Conservation (phyloP, 345 rosid genomes). For the Salix brachista region DNA sequence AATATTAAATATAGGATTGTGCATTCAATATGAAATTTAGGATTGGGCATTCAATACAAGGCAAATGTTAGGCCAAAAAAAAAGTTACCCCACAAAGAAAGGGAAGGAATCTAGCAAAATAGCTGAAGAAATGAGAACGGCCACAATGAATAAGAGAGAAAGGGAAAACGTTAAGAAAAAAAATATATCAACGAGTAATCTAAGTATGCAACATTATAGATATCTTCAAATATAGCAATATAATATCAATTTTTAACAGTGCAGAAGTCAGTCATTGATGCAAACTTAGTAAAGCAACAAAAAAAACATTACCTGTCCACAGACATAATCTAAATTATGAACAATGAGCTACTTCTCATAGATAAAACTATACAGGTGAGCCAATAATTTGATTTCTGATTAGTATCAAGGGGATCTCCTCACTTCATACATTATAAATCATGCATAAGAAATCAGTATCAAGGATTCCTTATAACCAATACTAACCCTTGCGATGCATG, state of each 20-base stretch:
- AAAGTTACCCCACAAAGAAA: background rate
- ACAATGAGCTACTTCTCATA: background rate
- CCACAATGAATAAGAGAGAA: background rate
- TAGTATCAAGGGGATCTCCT: background rate
- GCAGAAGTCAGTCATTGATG: background rate
- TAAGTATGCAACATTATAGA: background rate
- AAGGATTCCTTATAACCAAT: background rate
- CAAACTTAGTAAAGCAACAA: too few relatives aligned
- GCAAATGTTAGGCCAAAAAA: background rate
- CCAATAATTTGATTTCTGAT: background rate
- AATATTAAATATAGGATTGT: background rate
- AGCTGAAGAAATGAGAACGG: background rate
- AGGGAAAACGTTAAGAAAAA: background rate
- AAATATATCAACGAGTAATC: background rate
- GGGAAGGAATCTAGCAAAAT: background rate
- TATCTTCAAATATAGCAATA: background rate
- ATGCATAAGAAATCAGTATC: background rate
- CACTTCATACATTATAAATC: background rate
- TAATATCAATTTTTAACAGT: background rate
- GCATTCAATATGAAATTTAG: background rate
- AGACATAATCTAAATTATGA: background rate
- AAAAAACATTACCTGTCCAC: background rate
- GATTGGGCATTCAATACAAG: background rate
- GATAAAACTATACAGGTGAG: background rate
- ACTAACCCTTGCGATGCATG: background rate